Percentiles rank a stretch among this genome's conserved stretches.
Evolutionary conservation across 352 stramenopile species (phyloP).

Genomic region (Globisporangium recalcitrans): DNA sequence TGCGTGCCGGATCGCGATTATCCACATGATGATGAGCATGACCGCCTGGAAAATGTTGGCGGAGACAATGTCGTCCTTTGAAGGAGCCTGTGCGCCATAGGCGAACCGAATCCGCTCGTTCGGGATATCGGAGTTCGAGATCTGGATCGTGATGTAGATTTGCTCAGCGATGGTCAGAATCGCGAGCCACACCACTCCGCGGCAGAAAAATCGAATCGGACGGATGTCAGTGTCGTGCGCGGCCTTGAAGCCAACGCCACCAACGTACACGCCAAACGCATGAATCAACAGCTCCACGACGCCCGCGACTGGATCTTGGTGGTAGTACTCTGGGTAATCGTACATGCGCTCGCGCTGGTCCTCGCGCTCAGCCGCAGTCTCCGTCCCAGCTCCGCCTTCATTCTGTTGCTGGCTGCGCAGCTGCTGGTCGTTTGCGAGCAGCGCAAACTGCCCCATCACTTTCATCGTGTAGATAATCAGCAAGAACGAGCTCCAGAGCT

Average conservation of each 20-base stretch:
- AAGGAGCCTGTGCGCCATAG: slow-evolving; percentile 66
- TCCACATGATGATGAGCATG: slow-evolving; percentile 81
- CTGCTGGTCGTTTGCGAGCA: slow-evolving; percentile 80
- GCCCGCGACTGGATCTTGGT: slow-evolving; percentile 64
- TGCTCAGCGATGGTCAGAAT: slow-evolving; percentile 72
- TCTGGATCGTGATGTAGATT: slow-evolving; percentile 80
- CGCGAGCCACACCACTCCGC: slow-evolving; percentile 74
- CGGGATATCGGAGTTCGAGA: slow-evolving; percentile 69
- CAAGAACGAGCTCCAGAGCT: slow-evolving; percentile 85
- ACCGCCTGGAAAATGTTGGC: slow-evolving; percentile 83
- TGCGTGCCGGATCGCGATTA: slow-evolving; percentile 75
- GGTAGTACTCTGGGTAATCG: slow-evolving; percentile 79
- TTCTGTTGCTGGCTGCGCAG: slow-evolving; percentile 32
- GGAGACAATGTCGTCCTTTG: slow-evolving; percentile 82
- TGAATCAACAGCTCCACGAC: slow-evolving; percentile 70
- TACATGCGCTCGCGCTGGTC: slow-evolving; percentile 54
- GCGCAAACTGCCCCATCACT: slow-evolving; percentile 80
- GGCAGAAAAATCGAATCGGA: slow-evolving; percentile 79
- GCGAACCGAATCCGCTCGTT: slow-evolving; percentile 66
- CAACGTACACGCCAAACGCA: slow-evolving; percentile 81
- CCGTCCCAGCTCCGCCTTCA: slow-evolving; percentile 21
- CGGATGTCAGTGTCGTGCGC: slow-evolving; percentile 84
- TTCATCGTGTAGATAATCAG: slow-evolving; percentile 90
- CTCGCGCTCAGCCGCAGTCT: slow-evolving; percentile 25
- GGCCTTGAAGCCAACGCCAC: slow-evolving; percentile 82